Conservation (phyloP, 768 basidiomycete genomes). For the Leccinellum albellum region DNA sequence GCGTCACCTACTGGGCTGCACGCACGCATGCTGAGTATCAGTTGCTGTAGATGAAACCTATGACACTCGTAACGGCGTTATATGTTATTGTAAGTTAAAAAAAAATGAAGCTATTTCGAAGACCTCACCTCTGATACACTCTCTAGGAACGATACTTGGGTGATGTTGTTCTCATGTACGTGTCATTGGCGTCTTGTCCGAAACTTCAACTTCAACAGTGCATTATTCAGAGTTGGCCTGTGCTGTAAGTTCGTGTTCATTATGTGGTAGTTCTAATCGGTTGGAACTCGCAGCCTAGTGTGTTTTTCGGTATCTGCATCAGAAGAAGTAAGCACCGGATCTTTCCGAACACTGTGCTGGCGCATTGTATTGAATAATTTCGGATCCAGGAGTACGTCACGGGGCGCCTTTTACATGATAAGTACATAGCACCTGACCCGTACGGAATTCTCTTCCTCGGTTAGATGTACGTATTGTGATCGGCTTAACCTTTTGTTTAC, state of each 20-base stretch:
- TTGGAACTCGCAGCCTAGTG: slow-evolving; percentile 10
- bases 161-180: slow-evolving; percentile 28
- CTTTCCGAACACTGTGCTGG: not conserved
- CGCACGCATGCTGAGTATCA: not conserved
- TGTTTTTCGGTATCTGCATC: slow-evolving; percentile 19
- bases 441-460: not conserved
- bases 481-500: not conserved
- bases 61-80: slow-evolving; percentile 22
- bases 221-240: slow-evolving; percentile 14
- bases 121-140: not conserved
- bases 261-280: not conserved
- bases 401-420: not conserved
- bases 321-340: slow-evolving; percentile 10
- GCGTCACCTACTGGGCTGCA: not conserved
- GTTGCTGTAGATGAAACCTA: slow-evolving; percentile 21
- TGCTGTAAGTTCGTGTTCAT: slow-evolving; percentile 15
- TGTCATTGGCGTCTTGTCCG: slow-evolving; percentile 4
- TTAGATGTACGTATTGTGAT: slow-evolving; percentile 20
- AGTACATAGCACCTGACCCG: not conserved
- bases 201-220: not conserved
- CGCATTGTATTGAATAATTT: not conserved
- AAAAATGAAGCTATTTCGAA: not conserved
- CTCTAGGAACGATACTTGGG: slow-evolving; percentile 30
- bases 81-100: slow-evolving; percentile 23
- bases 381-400: slow-evolving; percentile 28